Percentiles rank a stretch among this genome's conserved stretches.
These are phyloP conservation scores for Boletus sp. DNA, from an alignment of 768 basidiomycete species.

Conservation along the genomic window DNA sequence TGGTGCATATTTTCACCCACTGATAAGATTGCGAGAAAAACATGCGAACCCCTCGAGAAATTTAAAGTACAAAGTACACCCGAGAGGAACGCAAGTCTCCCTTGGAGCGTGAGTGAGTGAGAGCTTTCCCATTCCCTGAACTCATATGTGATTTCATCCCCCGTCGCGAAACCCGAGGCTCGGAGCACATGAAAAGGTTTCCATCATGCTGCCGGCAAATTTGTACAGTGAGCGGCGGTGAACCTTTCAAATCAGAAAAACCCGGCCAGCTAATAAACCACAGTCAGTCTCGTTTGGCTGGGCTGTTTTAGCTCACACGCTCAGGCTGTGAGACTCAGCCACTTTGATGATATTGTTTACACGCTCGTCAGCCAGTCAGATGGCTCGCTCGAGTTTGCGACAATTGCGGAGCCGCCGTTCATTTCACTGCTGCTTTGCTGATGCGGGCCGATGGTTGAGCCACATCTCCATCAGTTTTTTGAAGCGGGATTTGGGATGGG, in stretches of 20 bases:
- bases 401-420: no score
- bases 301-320: not conserved
- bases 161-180: no score
- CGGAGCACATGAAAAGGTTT: no score
- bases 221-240: no score
- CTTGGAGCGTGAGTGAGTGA: not conserved
- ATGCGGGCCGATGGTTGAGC: not conserved
- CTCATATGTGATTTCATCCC: no score
- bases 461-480: no score
- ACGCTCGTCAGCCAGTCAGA: not conserved
- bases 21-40: constrained; percentile 7
- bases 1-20: not conserved
- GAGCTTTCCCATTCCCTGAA: not conserved
- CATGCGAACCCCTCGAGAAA: not conserved
- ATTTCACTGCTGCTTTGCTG: not conserved
- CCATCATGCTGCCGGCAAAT: not conserved
- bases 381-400: not conserved
- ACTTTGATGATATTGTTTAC: not conserved
- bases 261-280: not conserved
- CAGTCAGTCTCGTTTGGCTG: no score
- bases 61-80: not conserved
- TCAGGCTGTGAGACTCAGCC: no score
- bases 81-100: not conserved
- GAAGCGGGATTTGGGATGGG: no score
- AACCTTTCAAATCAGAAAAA: not conserved